Percentiles rank a stretch among this genome's conserved stretches.
Conservation (phyloP, 176 grass and related monocot species). For the Oryza meyeriana region DNA sequence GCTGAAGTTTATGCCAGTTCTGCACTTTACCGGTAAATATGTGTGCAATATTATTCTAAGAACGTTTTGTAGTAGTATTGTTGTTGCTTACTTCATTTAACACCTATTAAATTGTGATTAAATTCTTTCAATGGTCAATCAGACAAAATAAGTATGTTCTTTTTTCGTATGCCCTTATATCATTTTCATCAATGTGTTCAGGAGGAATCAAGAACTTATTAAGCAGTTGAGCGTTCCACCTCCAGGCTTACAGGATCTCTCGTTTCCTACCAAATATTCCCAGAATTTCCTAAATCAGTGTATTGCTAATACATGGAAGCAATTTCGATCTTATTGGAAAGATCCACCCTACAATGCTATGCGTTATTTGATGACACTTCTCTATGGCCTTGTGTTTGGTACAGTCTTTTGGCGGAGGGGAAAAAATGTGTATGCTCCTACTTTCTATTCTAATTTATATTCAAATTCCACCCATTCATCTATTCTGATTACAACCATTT, state of each 20-base stretch:
- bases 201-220: constrained; percentile 51
- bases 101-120: not conserved
- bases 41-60: not conserved
- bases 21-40: constrained; percentile 54
- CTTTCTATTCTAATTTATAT: not conserved
- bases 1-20: constrained; percentile 64
- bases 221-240: constrained; percentile 55
- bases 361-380: constrained; percentile 54
- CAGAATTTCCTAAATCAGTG: constrained; percentile 55
- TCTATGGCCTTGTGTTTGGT: constrained; percentile 62
- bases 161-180: not conserved
- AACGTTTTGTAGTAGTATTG: not conserved
- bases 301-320: constrained; percentile 56
- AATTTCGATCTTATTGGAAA: constrained; percentile 67
- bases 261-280: constrained; percentile 66
- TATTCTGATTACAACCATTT: constrained; percentile 1
- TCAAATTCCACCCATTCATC: not conserved
- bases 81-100: not conserved
- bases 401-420: constrained; percentile 58
- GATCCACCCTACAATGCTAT: constrained; percentile 59
- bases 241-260: constrained; percentile 42
- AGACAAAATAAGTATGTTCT: not conserved
- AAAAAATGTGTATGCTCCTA: constrained; percentile 43
- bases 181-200: constrained; percentile 12
- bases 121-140: not conserved